Evolutionary conservation across 139 green algal species (phyloP).

Genomic region (Gonium pectorale): DNA sequence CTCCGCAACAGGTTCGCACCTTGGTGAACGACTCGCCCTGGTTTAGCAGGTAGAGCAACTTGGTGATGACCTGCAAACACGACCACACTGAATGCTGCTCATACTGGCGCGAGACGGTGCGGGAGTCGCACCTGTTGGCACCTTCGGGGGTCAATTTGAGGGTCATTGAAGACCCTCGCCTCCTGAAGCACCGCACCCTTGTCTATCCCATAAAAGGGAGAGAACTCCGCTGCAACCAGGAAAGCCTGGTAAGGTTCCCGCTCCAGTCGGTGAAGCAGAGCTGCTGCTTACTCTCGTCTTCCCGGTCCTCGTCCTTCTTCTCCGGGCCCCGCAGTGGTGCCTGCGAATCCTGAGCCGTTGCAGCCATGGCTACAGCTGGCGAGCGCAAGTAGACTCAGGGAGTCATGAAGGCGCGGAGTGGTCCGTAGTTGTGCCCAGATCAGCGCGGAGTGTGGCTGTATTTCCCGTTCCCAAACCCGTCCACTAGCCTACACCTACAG

Average conservation of each 20-base stretch:
- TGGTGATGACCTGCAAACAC: slow-evolving; percentile 96
- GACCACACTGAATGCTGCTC: neutral
- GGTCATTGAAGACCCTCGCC: slow-evolving; percentile 94
- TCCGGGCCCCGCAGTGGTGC: slow-evolving; percentile 78
- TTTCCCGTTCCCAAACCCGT: too few species aligned
- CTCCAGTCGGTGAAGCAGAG: too few species aligned
- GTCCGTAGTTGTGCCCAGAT: too few species aligned
- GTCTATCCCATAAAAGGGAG: slow-evolving; percentile 99
- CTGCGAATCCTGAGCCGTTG: slow-evolving; percentile 80
- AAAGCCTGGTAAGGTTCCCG: neutral
- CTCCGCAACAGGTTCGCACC: slow-evolving; percentile 72
- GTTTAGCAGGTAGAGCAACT: slow-evolving; percentile 97
- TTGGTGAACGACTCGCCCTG: slow-evolving; percentile 99
- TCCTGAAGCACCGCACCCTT: slow-evolving; percentile 99
- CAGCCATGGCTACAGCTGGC: slow-evolving; percentile 67
- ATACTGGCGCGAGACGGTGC: too few species aligned
- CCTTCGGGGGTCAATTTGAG: slow-evolving; percentile 90
- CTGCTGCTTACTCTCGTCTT: slow-evolving; percentile 88
- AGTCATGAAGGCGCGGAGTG: too few species aligned
- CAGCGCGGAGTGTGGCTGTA: too few species aligned
- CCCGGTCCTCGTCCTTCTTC: slow-evolving; percentile 93
- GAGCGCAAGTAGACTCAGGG: too few species aligned
- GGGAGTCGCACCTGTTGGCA: slow-evolving; percentile 97
- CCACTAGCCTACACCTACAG: too few species aligned
- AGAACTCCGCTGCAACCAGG: slow-evolving; percentile 92